Conservation (phyloP, 73 alveolate species). For the Paramecium tetraurelia region DNA sequence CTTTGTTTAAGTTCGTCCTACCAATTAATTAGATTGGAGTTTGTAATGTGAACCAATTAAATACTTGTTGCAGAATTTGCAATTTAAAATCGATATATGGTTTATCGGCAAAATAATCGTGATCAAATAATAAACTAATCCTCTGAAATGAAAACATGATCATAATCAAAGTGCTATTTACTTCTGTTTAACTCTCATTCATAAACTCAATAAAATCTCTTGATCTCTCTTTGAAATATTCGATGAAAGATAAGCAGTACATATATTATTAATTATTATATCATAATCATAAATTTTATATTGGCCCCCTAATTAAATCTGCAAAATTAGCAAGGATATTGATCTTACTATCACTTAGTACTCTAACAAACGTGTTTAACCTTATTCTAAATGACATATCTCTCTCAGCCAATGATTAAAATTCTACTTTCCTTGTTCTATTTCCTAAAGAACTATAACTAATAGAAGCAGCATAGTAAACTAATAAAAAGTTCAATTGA, state of each 20-base stretch:
- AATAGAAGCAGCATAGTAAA: conserved; percentile 30
- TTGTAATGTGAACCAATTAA: background rate
- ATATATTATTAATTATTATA: background rate
- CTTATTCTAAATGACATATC: background rate
- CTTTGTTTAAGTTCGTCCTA: background rate
- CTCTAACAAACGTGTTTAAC: background rate
- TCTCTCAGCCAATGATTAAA: background rate
- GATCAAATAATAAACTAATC: background rate
- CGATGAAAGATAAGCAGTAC: background rate
- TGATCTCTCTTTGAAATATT: background rate
- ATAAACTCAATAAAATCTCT: background rate
- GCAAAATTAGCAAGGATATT: conserved; percentile 44
- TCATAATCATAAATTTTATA: conserved; percentile 10
- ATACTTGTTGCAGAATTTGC: background rate
- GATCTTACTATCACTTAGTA: conserved; percentile 21
- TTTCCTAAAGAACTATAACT: conserved; percentile 24
- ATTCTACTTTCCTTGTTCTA: conserved; percentile 15
- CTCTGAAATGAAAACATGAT: background rate
- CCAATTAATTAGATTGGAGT: background rate
- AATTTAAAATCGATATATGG: background rate
- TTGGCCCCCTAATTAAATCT: conserved; percentile 28
- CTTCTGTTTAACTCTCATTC: background rate
- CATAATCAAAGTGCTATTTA: background rate
- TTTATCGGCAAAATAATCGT: background rate
- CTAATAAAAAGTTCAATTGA: conserved; percentile 6